Evolutionary conservation across 2,329 filamentous ascomycete genomes (phyloP), one percentile per base, ranked within the genome.

Genomic region (Mariannaea elegans): DNA sequence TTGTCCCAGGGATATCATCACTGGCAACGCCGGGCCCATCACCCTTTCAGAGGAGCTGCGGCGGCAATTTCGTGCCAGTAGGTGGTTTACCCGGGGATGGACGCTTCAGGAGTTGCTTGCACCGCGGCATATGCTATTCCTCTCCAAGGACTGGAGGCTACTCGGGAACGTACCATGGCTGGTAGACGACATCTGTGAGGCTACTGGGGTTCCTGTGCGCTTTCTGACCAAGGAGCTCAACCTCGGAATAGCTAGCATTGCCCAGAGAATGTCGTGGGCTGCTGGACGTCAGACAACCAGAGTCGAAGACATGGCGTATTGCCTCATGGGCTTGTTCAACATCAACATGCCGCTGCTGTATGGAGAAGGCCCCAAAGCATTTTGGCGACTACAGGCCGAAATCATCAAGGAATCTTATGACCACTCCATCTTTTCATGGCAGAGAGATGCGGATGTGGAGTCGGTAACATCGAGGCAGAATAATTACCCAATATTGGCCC

Each of bases 1-100:
- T 2, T 12, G 31, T 2, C 46, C 39, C 6, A 29, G 23, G 12
- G 47, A 57, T 18, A 32, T 44, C 7, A 39, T 51, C 31, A 21
- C 31, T 23, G 47, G 41, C 9, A 45, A 8, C 16, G 47, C 38
- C 3, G 39, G 18, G 18, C 41, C 46, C 9, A 5, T 23, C 7
- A 18, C 8, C n/a, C 36, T 56, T 16, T 41, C 47, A 10, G 29
- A 50, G 7, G 16, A 14, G 90, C 90, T 72, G 7, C 21, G 39
- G 52, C 18, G 23, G 16, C 29, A 61, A 6, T 62, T 68, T 10
- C 39, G 57, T 13, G 32, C 44, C 12, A 47, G 48, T 19, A 32
- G 61, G 2, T 68, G 64, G 59, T 65, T 63, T 29, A 62, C 48
- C 19, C 50, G 59, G 42, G 67, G 61, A 9, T 73, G 52, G 69